These are phyloP conservation scores for Colletotrichum sp. DNA, from an alignment of 2,329 filamentous ascomycete species.

Conservation along the genomic window DNA sequence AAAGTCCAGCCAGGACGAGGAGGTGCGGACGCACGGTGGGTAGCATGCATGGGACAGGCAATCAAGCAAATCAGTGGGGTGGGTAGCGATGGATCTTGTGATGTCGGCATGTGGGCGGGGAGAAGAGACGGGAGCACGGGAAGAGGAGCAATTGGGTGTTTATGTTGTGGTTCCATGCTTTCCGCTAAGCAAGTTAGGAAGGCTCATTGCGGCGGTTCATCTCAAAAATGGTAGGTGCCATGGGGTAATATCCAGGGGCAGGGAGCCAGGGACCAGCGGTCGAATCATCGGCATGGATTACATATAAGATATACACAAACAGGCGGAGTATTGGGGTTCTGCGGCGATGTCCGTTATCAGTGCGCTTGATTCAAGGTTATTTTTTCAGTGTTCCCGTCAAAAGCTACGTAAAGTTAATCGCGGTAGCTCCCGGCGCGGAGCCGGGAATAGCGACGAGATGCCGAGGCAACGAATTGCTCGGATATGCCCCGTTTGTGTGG, in stretches of 20 bases:
- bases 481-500: neutral
- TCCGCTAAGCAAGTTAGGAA: constrained; percentile 12
- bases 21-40: neutral
- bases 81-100: neutral
- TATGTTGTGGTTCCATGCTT: neutral
- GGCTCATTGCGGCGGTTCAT: neutral
- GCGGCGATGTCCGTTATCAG: neutral
- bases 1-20: neutral
- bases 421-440: neutral
- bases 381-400: neutral
- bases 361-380: neutral
- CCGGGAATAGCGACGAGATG: neutral
- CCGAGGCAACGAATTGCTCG: neutral
- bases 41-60: neutral
- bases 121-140: neutral
- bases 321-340: neutral
- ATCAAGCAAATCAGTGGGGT: neutral
- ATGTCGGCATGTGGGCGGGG: constrained; percentile 1
- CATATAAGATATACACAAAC: neutral
- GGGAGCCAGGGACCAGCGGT: neutral
- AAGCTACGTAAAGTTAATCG: neutral
- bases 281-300: neutral
- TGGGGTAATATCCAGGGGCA: neutral
- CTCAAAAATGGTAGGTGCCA: constrained; percentile 12
- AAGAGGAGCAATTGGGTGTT: neutral